Evolutionary conservation across 2,329 filamentous ascomycete genomes (phyloP).

Genomic region (Aspergillus latus): DNA sequence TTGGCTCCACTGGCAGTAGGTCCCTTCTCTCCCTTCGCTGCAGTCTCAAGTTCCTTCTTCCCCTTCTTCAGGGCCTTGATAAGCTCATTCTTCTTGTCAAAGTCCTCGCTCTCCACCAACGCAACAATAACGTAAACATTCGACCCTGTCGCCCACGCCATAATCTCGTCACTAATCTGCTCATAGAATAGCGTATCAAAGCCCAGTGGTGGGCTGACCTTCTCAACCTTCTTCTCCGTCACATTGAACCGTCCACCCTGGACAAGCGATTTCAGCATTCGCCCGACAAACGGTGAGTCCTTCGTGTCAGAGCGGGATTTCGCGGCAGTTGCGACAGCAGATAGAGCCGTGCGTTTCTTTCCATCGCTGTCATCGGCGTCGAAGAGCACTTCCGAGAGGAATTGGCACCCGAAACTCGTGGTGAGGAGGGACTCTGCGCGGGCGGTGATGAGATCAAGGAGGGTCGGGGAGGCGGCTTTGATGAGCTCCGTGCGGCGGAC

Average conservation of each 20-base stretch:
- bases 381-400: conserved; percentile 79
- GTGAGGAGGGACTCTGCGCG: conserved; percentile 67
- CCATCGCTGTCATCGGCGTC: conserved; percentile 57
- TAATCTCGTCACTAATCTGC: conserved; percentile 69
- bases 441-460: conserved; percentile 71
- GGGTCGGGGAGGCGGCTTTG: conserved; percentile 68
- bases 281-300: conserved; percentile 66
- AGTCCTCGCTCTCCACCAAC: conserved; percentile 72
- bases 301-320: conserved; percentile 53
- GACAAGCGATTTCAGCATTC: conserved; percentile 88
- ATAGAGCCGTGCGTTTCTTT: conserved; percentile 65
- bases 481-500: conserved; percentile 74
- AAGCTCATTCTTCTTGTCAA: conserved; percentile 65
- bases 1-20: conserved; percentile 49
- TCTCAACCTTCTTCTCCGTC: conserved; percentile 66
- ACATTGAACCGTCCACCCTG: conserved; percentile 85
- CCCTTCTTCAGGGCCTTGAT: conserved; percentile 70
- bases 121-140: conserved; percentile 85
- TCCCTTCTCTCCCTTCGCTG: conserved; percentile 56
- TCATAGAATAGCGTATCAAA: conserved; percentile 83
- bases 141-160: conserved; percentile 81
- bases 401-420: conserved; percentile 81
- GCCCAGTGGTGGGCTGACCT: conserved; percentile 71
- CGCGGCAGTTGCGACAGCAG: conserved; percentile 58
- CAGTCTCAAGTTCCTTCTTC: conserved; percentile 64